Percentiles rank a stretch among this genome's conserved stretches.
Conservation (phyloP, 371 early-diverging fungal genomes). For the Apophysomyces elegans region DNA sequence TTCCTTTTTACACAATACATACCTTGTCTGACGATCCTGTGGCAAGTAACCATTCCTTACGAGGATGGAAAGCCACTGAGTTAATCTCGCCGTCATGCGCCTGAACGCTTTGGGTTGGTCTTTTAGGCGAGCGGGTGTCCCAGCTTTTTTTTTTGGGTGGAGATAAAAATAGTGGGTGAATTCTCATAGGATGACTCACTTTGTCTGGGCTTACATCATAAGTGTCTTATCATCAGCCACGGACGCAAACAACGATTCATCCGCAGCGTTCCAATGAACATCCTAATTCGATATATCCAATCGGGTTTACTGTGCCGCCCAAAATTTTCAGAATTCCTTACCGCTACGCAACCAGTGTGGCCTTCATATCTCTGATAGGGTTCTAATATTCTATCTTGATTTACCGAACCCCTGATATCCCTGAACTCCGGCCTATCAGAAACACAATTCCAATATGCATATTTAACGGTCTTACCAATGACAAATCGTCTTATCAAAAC, state of each 20-base stretch:
- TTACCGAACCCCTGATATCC: conserved; percentile 27
- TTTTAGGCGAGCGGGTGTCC: conserved; percentile 62
- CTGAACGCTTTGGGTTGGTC: conserved; percentile 70
- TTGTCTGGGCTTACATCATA: conserved; percentile 69
- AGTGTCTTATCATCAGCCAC: conserved; percentile 96
- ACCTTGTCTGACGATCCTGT: conserved; percentile 96
- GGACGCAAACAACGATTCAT: conserved; percentile 88
- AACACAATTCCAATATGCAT: background rate
- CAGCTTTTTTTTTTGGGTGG: conserved; percentile 55
- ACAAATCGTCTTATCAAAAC: conserved; percentile 86
- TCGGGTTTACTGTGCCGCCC: conserved; percentile 3
- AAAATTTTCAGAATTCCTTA: conserved; percentile 21
- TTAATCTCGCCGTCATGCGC: conserved; percentile 95
- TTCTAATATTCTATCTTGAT: conserved; percentile 71
- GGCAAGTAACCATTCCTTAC: conserved; percentile 86
- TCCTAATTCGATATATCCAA: conserved; percentile 59
- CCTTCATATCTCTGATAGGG: conserved; percentile 78
- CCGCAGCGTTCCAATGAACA: conserved; percentile 88
- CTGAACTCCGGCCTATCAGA: conserved; percentile 17
- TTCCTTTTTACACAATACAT: conserved; percentile 7
- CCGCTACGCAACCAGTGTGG: conserved; percentile 93
- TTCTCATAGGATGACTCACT: conserved; percentile 11
- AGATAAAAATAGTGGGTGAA: conserved; percentile 6
- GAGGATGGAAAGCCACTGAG: conserved; percentile 91
- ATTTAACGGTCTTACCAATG: conserved; percentile 61